These are phyloP conservation scores for Hyparrhenia diplandra DNA, from an alignment of 176 grass and related monocot genomes.

Conservation along the genomic window DNA sequence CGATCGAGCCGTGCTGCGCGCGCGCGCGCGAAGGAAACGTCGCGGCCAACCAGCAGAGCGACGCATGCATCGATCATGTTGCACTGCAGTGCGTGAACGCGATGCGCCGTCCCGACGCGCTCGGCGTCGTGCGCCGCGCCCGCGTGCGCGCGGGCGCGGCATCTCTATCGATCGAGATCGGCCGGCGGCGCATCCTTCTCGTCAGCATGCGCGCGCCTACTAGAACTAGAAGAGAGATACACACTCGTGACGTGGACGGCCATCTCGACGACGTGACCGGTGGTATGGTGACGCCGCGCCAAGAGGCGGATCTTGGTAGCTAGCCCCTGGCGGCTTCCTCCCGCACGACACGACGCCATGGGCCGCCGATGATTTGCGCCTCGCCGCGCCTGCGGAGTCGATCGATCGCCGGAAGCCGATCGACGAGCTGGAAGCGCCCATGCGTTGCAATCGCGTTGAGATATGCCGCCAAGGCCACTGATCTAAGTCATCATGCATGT, in stretches of 20 bases:
- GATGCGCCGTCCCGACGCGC: no score
- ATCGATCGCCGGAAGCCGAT: neutral
- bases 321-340: constrained; percentile 32
- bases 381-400: neutral
- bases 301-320: neutral
- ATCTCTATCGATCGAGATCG: no score
- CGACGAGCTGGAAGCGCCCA: constrained; percentile 13
- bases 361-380: constrained; percentile 18
- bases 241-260: neutral
- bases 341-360: constrained; percentile 23
- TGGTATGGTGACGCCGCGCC: neutral
- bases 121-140: no score
- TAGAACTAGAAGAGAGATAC: no score
- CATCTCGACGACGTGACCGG: no score
- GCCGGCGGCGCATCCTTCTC: no score
- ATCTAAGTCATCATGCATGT: no score
- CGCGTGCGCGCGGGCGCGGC: no score
- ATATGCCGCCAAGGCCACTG: no score
- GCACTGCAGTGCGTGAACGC: constrained; percentile 30
- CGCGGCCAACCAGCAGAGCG: no score
- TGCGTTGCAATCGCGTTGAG: neutral
- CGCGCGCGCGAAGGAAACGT: no score
- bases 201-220: neutral
- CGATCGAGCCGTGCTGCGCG: no score
- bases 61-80: constrained; percentile 16